Evolutionary conservation across 148 eudicot genomes (phyloP), one percentile per base, ranked within the genome.

Genomic region (Bassia scoparia): DNA sequence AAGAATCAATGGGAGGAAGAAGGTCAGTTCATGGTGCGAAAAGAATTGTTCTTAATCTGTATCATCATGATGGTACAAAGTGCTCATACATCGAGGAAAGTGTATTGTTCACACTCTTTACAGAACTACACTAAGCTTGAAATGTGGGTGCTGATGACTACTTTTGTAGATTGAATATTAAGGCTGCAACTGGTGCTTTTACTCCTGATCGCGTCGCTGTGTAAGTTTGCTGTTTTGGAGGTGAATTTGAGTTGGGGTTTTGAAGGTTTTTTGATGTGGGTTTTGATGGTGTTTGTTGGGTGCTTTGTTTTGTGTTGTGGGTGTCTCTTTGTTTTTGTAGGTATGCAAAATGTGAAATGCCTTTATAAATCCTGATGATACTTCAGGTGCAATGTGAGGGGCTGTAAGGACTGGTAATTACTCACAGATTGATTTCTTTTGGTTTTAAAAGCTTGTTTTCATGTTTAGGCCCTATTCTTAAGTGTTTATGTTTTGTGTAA

Each of bases 341-440:
- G 83, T 92, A 88, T 74, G 90, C 96, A 70, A 93, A 93, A 68
- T 92, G 97, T 82, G 97, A 92, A 74, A 92, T 92, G 97, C 97
- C 97, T 2, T n/a, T 90, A 92, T 77, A 92, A n/a, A 92, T 71
- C 97, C 97, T 5, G 97, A 92, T 53, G 93, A 92, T 73, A n/a
- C 85, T 92, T 49, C 89, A 89, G 98, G 87, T 93, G 76, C 96
- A 90, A 71, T 93, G 98, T 73, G 98, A 93, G 73, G 73, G 93
- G 84, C 44, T 93, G 98, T 83, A 82, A 78, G 60, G 98, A 93
- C 77, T 93, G 98, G 98, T 93, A 78, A 66, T 85, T 71, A 62
- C 65, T 74, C 53, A n/a, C 29, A 31, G 21, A 30, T 50, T 44
- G 58, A 23, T 63, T 23, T 5, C 50, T 72, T 58, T 55, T 13